Conservation (phyloP, 352 stramenopile species). For the Halophytophthora batemanensis region DNA sequence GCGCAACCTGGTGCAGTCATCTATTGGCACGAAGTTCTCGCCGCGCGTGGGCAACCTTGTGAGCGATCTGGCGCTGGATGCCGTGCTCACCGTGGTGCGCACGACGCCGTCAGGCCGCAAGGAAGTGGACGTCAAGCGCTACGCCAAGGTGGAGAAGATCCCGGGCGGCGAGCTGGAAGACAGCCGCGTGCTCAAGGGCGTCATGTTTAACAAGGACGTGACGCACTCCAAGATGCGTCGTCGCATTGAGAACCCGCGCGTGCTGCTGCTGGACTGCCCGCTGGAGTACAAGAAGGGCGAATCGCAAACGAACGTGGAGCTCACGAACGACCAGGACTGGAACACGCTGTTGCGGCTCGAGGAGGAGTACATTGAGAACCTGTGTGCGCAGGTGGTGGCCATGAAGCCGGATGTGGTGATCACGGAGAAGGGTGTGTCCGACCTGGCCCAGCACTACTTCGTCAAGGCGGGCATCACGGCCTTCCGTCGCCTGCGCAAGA, state of each 20-base stretch:
- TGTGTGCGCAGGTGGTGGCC: constrained; percentile 98
- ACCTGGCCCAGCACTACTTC: constrained; percentile 99
- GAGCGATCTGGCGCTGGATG: constrained; percentile 96
- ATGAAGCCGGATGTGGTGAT: constrained; percentile 99
- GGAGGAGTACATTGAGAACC: constrained; percentile 99
- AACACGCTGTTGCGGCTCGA: constrained; percentile 98
- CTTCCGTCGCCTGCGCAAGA: constrained; percentile 99
- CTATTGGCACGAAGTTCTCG: constrained; percentile 99
- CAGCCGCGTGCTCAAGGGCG: constrained; percentile 94
- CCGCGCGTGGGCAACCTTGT: constrained; percentile 95
- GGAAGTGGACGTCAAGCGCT: constrained; percentile 99
- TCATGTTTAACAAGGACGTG: constrained; percentile 99
- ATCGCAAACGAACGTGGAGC: constrained; percentile 96
- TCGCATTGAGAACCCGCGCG: constrained; percentile 97
- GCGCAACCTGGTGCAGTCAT: constrained; percentile 95
- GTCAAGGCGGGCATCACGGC: constrained; percentile 98
- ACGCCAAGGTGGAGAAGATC: constrained; percentile 99
- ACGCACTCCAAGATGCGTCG: constrained; percentile 99
- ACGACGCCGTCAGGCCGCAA: constrained; percentile 85
- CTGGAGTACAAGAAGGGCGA: constrained; percentile 99
- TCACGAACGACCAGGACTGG: constrained; percentile 98
- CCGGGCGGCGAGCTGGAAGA: constrained; percentile 96
- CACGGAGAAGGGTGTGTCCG: constrained; percentile 99
- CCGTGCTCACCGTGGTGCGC: constrained; percentile 93
- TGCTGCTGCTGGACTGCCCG: constrained; percentile 98